Percentiles rank a stretch among this genome's conserved stretches.
These are phyloP conservation scores for Microstegium vimineum DNA, from an alignment of 176 grass and related monocot species.

Conservation along the genomic window DNA sequence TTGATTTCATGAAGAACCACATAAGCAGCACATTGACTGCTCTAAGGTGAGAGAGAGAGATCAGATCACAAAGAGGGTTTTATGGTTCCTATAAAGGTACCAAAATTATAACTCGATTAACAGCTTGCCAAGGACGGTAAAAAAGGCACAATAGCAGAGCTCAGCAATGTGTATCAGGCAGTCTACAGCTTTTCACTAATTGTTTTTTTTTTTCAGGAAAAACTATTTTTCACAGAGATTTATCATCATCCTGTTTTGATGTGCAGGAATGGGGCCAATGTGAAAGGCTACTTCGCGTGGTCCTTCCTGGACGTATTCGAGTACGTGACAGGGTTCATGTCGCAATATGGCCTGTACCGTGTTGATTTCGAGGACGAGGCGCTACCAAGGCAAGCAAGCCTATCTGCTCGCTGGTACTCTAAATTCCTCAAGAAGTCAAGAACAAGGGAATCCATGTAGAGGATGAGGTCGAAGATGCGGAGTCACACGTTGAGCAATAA, in stretches of 20 bases:
- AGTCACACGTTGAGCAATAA: conserved; percentile 20
- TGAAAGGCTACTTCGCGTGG: conserved; percentile 73
- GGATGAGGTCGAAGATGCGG: background rate
- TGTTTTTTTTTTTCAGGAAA: background rate
- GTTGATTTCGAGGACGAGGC: conserved; percentile 53
- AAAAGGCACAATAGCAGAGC: background rate
- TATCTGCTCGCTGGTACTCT: conserved; percentile 59
- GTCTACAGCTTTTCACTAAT: background rate
- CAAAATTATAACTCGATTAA: background rate
- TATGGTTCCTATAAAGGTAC: background rate
- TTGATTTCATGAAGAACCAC: conserved; percentile 53
- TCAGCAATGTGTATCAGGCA: background rate
- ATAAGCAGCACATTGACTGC: conserved; percentile 42
- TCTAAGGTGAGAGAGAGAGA: conserved; percentile 39
- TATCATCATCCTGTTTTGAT: background rate
- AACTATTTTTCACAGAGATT: background rate
- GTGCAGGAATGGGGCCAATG: conserved; percentile 57
- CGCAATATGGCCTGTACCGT: conserved; percentile 48
- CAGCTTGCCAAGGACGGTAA: background rate
- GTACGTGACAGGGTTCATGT: conserved; percentile 34
- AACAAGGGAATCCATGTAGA: background rate
- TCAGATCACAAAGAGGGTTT: background rate
- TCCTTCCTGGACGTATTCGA: conserved; percentile 68
- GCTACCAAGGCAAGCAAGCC: conserved; percentile 38
- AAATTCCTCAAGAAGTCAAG: conserved; percentile 41